Evolutionary conservation across 441 rosid species (phyloP).

Genomic region (Capsella rubella): DNA sequence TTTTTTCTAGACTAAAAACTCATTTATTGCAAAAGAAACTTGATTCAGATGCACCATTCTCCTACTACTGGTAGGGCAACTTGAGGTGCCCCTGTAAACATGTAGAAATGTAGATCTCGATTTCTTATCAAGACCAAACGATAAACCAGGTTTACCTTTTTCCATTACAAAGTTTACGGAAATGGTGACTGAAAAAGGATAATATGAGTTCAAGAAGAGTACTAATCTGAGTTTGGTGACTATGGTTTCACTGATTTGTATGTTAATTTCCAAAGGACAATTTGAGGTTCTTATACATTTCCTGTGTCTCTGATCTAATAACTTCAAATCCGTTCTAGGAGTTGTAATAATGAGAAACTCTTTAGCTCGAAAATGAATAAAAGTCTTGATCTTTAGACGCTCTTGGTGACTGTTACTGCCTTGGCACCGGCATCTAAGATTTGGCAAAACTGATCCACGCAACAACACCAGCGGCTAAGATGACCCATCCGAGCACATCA

Average conservation of each 20-base stretch:
- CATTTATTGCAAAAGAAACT: background rate
- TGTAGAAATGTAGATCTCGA: background rate
- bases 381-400: conserved; percentile 19
- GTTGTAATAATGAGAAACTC: conserved; percentile 14
- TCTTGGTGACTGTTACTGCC: conserved; percentile 22
- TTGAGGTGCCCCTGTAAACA: background rate
- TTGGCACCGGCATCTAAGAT: conserved; percentile 66
- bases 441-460: conserved; percentile 83
- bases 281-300: background rate
- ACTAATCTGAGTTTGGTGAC: background rate
- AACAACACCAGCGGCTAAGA: conserved; percentile 78
- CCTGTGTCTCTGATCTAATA: conserved; percentile 5
- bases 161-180: too few relatives aligned
- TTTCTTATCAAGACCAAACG: background rate
- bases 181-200: too few relatives aligned
- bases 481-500: conserved; percentile 86
- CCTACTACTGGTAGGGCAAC: background rate
- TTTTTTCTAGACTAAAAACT: background rate
- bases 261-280: background rate
- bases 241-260: background rate
- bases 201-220: background rate
- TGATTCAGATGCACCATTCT: background rate
- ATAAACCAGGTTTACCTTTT: background rate
- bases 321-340: background rate
- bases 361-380: conserved; percentile 3